Evolutionary conservation across 805 yeast species (phyloP).

Genomic region (Candida khao-thaluensis): DNA sequence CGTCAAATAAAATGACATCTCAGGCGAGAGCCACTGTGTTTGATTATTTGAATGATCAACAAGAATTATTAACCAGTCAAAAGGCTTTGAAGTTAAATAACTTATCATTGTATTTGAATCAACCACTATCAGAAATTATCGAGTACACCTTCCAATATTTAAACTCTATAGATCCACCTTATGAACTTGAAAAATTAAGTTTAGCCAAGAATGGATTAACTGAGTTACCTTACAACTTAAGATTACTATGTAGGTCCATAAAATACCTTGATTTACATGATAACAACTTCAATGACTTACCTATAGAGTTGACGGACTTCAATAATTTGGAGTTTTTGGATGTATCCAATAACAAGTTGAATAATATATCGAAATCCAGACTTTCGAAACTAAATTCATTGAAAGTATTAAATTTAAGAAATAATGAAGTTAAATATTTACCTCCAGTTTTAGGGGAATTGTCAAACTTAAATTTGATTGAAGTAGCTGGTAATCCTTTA

Average conservation of each 20-base stretch:
- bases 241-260: slow-evolving; percentile 40
- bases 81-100: slow-evolving; percentile 22
- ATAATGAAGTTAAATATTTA: slow-evolving; percentile 55
- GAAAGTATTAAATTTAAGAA: slow-evolving; percentile 59
- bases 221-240: slow-evolving; percentile 48
- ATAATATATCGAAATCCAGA: slow-evolving; percentile 45
- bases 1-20: slow-evolving; percentile 4
- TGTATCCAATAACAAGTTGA: slow-evolving; percentile 55
- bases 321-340: slow-evolving; percentile 61
- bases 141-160: slow-evolving; percentile 24
- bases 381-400: slow-evolving; percentile 43
- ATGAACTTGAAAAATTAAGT: slow-evolving; percentile 49
- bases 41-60: slow-evolving; percentile 22
- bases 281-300: slow-evolving; percentile 55
- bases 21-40: slow-evolving; percentile 13
- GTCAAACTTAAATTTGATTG: slow-evolving; percentile 53
- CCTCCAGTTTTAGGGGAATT: slow-evolving; percentile 54
- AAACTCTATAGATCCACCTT: slow-evolving; percentile 22
- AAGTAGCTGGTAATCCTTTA: slow-evolving; percentile 62
- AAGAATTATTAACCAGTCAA: slow-evolving; percentile 21
- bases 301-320: slow-evolving; percentile 37
- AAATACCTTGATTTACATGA: slow-evolving; percentile 65
- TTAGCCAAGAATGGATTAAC: slow-evolving; percentile 51
- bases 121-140: slow-evolving; percentile 19
- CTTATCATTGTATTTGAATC: slow-evolving; percentile 6